A percentile compares a stretch with the other conserved stretches of the same genome.
phyloP scores from a whole-genome alignment of 2,329 filamentous ascomycete genomes.

The Thermoascus crustaceus region DNA sequence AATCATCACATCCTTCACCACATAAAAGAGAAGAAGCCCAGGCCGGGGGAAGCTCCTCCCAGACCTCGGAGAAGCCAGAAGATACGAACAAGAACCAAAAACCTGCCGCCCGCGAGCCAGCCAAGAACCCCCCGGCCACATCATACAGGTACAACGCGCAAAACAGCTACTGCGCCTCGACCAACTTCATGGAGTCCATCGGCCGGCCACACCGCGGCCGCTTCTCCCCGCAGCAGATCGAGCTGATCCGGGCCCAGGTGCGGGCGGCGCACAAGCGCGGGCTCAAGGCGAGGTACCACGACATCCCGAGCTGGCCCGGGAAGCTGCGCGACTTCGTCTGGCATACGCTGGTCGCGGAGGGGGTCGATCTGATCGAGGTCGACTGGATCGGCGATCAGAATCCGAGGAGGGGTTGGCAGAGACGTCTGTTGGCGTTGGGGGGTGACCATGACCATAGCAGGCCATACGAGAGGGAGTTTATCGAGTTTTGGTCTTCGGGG shows the following conservation, averaged over 20 bases:
- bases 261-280: constrained; percentile 11
- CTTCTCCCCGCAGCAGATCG: constrained; percentile 13
- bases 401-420: constrained; percentile 7
- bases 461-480: too few relatives aligned
- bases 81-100: neutral
- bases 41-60: neutral
- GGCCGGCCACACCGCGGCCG: constrained; percentile 11
- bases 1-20: neutral
- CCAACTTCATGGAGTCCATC: constrained; percentile 9
- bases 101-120: neutral
- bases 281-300: constrained; percentile 9
- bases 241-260: constrained; percentile 12
- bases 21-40: neutral
- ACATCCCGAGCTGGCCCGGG: constrained; percentile 5
- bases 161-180: constrained; percentile 6
- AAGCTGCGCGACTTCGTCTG: constrained; percentile 8
- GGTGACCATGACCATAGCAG: too few relatives aligned
- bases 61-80: too few relatives aligned
- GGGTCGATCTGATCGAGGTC: constrained; percentile 15
- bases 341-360: constrained; percentile 11
- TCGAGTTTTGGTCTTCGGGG: too few relatives aligned
- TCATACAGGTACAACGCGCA: neutral
- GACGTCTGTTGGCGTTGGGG: constrained; percentile 1
- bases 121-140: neutral
- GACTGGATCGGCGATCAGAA: constrained; percentile 4